Conservation (phyloP, 2,329 filamentous ascomycete genomes). For the Aspergillus sp. region DNA sequence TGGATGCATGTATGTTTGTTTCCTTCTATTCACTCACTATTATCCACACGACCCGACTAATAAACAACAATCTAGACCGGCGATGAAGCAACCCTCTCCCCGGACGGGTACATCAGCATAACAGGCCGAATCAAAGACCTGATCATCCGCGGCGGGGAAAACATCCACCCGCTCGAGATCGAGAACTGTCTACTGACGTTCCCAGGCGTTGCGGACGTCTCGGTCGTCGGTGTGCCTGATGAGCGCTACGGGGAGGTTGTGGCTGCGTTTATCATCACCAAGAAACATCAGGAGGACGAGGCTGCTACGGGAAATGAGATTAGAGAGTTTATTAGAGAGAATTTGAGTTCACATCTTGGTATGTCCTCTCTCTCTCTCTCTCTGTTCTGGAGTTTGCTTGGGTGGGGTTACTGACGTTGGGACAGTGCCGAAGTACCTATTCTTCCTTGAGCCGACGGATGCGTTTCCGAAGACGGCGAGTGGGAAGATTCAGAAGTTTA, state of each 20-base stretch:
- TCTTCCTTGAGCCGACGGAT: constrained; percentile 62
- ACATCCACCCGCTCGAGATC: constrained; percentile 90
- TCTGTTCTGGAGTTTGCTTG: too few species aligned
- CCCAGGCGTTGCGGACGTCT: constrained; percentile 69
- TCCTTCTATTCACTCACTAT: too few species aligned
- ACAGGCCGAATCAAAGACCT: constrained; percentile 92
- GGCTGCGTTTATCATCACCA: constrained; percentile 73
- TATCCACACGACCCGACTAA: neutral
- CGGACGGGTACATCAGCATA: constrained; percentile 79
- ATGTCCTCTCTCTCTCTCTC: constrained; percentile 23
- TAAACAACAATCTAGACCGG: constrained; percentile 61
- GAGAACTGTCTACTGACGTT: constrained; percentile 83
- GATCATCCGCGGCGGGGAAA: constrained; percentile 93
- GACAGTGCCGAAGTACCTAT: constrained; percentile 79
- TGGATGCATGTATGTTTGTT: constrained; percentile 70
- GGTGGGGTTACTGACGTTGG: neutral
- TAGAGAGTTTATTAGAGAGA: constrained; percentile 68
- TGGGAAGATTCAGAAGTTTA: constrained; percentile 96
- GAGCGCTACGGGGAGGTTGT: constrained; percentile 83
- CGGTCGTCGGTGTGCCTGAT: constrained; percentile 81
- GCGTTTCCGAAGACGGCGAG: constrained; percentile 94
- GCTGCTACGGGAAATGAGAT: constrained; percentile 60
- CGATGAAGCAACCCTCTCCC: constrained; percentile 85
- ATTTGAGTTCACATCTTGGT: constrained; percentile 70
- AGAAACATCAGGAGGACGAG: constrained; percentile 20